These are phyloP conservation scores for Hordeum marinum DNA, from an alignment of 176 grass and related monocot species.

Conservation along the genomic window DNA sequence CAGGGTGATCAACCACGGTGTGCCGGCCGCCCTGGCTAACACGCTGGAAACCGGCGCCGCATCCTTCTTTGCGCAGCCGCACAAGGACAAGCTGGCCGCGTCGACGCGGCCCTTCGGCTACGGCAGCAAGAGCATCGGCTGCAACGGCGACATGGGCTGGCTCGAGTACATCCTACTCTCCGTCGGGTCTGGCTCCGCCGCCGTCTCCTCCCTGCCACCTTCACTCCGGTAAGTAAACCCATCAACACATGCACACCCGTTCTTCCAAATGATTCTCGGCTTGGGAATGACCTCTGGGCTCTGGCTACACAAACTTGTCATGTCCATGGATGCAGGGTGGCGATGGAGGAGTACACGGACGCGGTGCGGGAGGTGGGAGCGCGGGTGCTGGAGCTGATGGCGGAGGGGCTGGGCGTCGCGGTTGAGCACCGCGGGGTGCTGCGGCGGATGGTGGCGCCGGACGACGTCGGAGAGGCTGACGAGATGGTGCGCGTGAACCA, in stretches of 20 bases:
- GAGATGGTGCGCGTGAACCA: constrained; percentile 72
- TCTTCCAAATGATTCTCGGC: too few relatives aligned
- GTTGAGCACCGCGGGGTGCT: constrained; percentile 22
- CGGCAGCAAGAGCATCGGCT: constrained; percentile 71
- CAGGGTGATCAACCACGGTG: constrained; percentile 64
- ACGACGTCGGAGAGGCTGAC: constrained; percentile 35
- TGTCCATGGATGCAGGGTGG: background rate
- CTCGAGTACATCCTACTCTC: constrained; percentile 77
- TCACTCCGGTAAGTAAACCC: background rate
- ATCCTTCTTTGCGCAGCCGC: constrained; percentile 53
- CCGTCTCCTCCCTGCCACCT: background rate
- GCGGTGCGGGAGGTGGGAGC: constrained; percentile 41
- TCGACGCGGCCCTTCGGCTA: constrained; percentile 41
- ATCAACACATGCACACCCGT: too few relatives aligned
- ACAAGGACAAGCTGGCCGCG: constrained; percentile 41
- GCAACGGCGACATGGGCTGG: constrained; percentile 78
- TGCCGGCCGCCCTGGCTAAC: constrained; percentile 32
- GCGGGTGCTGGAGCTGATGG: constrained; percentile 65
- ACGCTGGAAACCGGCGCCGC: constrained; percentile 46
- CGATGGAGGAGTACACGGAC: constrained; percentile 61
- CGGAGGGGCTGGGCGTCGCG: constrained; percentile 46
- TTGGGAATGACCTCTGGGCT: too few relatives aligned
- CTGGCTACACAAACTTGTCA: too few relatives aligned
- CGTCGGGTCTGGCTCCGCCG: background rate
- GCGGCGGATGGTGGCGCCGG: constrained; percentile 40